Conservation (phyloP, 306 rosid species). For the Lathyrus tuberosus region DNA sequence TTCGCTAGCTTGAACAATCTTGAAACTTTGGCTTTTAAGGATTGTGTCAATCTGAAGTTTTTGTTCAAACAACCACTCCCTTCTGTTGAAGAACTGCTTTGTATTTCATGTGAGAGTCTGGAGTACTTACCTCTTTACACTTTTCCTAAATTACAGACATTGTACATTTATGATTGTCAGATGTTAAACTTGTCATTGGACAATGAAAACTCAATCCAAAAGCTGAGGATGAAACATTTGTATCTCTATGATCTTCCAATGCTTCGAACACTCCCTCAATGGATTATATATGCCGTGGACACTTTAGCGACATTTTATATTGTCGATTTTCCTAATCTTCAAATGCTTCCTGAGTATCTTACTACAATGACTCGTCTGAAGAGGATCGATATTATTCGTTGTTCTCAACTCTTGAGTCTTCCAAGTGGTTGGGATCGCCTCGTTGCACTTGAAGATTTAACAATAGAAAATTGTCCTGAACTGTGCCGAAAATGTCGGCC, state of each 20-base stretch:
- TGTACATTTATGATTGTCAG: neutral
- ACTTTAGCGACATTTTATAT: slow-evolving; percentile 2
- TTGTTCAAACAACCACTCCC: neutral
- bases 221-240: neutral
- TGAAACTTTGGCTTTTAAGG: neutral
- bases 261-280: neutral
- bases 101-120: neutral
- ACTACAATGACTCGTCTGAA: slow-evolving; percentile 11
- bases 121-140: neutral
- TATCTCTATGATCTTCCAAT: neutral
- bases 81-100: neutral
- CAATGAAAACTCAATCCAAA: neutral
- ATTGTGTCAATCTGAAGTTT: neutral
- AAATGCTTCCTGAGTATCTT: slow-evolving; percentile 3
- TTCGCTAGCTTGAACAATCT: slow-evolving; percentile 6
- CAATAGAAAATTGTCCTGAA: neutral
- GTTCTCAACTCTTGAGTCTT: neutral
- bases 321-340: neutral
- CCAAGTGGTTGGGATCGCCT: neutral
- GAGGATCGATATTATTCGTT: neutral
- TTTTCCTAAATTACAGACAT: slow-evolving; percentile 15
- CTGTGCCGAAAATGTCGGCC: neutral
- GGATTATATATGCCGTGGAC: neutral
- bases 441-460: neutral
- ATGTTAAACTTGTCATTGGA: neutral